These are phyloP conservation scores for Trichosporon faecale DNA, from an alignment of 1,284 basidiomycete genomes.

Conservation along the genomic window DNA sequence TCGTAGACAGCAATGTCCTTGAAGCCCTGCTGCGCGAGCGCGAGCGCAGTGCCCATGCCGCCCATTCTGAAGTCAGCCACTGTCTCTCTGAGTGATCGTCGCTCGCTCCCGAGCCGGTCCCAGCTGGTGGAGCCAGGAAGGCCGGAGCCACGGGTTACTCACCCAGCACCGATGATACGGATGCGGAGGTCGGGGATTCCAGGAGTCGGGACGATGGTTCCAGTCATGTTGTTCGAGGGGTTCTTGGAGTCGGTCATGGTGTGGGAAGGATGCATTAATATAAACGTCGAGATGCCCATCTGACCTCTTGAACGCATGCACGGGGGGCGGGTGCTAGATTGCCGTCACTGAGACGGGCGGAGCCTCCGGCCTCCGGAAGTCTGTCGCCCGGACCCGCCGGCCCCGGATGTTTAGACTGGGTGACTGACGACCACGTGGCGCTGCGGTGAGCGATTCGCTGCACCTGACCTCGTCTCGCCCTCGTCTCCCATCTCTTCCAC, in stretches of 20 bases:
- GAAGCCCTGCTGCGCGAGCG: constrained; percentile 38
- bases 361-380: not conserved
- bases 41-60: constrained; percentile 37
- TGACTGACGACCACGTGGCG: not conserved
- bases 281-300: not conserved
- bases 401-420: not conserved
- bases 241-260: not conserved
- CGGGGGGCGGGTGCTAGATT: not conserved
- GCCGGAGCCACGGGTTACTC: constrained; percentile 4
- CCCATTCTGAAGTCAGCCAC: constrained; percentile 31
- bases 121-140: not conserved
- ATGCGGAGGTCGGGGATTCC: constrained; percentile 18
- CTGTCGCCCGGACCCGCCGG: not conserved
- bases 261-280: not conserved
- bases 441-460: not conserved
- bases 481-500: not conserved
- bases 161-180: constrained; percentile 26
- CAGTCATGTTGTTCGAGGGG: not conserved
- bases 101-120: too few relatives aligned
- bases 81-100: not conserved
- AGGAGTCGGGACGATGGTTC: constrained; percentile 9
- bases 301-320: not conserved
- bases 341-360: not conserved
- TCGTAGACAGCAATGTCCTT: constrained; percentile 40
- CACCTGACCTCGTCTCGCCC: not conserved